Percentiles rank a stretch among this genome's conserved stretches.
Evolutionary conservation across 768 basidiomycete species (phyloP).

Genomic region (Lyophyllum semitale): DNA sequence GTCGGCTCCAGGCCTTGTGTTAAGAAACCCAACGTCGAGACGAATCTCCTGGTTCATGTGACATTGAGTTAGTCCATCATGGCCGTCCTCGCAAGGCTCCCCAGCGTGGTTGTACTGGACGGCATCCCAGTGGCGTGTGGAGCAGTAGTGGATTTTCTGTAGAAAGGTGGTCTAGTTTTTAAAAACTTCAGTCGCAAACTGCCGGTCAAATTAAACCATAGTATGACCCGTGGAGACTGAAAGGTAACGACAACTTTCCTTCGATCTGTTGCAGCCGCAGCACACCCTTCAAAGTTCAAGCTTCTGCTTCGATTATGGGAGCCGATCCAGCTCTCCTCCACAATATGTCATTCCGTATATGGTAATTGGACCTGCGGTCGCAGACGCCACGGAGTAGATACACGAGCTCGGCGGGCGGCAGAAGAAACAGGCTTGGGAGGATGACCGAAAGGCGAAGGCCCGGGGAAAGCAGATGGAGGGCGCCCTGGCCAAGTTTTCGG

Average conservation of each 20-base stretch:
- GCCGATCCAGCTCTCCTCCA: too few species aligned
- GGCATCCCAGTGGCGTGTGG: constrained; percentile 22
- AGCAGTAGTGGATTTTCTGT: too few species aligned
- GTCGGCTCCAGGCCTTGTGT: neutral
- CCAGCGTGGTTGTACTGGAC: constrained; percentile 16
- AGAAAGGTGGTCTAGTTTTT: too few species aligned
- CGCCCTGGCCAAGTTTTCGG: constrained; percentile 22
- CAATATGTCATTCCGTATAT: too few species aligned
- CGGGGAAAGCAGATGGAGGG: constrained; percentile 27
- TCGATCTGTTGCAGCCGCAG: too few species aligned
- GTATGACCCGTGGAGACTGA: too few species aligned
- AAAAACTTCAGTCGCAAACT: too few species aligned
- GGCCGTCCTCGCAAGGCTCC: constrained; percentile 21
- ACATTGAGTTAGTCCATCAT: constrained; percentile 24
- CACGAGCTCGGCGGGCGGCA: constrained; percentile 32
- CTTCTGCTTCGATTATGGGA: too few species aligned
- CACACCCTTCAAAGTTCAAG: too few species aligned
- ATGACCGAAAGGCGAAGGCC: constrained; percentile 27
- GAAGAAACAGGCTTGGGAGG: constrained; percentile 35
- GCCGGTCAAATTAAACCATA: too few species aligned
- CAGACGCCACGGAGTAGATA: constrained; percentile 43
- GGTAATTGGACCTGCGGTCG: too few species aligned
- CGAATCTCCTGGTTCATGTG: constrained; percentile 23
- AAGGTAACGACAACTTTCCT: too few species aligned
- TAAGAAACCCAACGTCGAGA: constrained; percentile 15